Conservation (phyloP, 2,329 filamentous ascomycete genomes). For the Chalaropsis thielavioides region DNA sequence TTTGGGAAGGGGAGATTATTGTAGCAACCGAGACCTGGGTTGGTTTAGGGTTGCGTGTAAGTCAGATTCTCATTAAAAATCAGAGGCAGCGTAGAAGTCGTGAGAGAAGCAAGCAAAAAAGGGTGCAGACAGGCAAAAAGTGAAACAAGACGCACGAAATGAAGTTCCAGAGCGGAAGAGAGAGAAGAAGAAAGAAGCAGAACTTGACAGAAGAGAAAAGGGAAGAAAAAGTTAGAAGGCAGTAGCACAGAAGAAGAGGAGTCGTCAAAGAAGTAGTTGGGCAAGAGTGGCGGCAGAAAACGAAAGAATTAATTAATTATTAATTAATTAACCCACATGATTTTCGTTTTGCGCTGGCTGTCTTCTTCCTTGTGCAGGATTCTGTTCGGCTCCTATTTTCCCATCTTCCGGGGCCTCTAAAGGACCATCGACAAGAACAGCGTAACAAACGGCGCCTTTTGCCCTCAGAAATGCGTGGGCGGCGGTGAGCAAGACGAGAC, state of each 20-base stretch:
- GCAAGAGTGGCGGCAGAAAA: not conserved
- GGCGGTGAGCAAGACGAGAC: not conserved
- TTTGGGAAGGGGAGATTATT: not conserved
- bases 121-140: slow-evolving; percentile 8
- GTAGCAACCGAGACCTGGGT: too few relatives aligned
- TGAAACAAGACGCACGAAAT: not conserved
- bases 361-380: slow-evolving; percentile 2
- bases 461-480: not conserved
- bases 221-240: not conserved
- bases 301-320: not conserved
- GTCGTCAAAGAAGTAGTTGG: not conserved
- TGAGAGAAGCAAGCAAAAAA: slow-evolving; percentile 11
- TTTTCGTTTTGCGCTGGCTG: not conserved
- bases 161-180: not conserved
- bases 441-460: not conserved
- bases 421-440: not conserved
- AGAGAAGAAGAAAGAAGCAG: not conserved
- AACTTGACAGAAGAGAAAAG: not conserved
- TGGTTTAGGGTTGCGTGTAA: not conserved
- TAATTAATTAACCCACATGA: not conserved
- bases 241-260: not conserved
- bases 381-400: not conserved
- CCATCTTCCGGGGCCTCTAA: slow-evolving; percentile 1
- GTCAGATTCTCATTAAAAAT: not conserved
- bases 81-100: not conserved